These are phyloP conservation scores for Hypomontagnella monticulosa DNA, from an alignment of 495 filamentous ascomycete genomes.

Conservation along the genomic window DNA sequence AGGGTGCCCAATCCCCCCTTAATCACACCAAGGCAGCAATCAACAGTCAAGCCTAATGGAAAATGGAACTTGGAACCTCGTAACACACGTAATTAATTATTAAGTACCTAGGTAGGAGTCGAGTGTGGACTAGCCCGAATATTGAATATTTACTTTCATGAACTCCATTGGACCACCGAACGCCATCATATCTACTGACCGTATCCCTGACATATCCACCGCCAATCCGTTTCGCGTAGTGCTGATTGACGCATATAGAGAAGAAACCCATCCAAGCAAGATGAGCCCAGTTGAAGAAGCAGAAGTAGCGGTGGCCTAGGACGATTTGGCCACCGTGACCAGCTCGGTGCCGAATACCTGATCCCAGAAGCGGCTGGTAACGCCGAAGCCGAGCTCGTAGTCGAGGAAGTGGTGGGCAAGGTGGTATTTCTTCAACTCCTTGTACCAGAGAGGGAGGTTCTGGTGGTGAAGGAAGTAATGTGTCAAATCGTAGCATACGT, in stretches of 20 bases:
- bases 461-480: constrained; percentile 99
- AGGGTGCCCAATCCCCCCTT: too few species aligned
- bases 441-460: constrained; percentile 88
- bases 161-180: constrained; percentile 23
- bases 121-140: constrained; percentile 32
- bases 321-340: constrained; percentile 63
- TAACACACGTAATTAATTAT: constrained; percentile 26
- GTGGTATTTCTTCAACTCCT: constrained; percentile 93
- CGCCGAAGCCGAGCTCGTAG: constrained; percentile 97
- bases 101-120: constrained; percentile 31
- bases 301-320: constrained; percentile 48
- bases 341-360: constrained; percentile 89
- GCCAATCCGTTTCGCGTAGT: constrained; percentile 19
- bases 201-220: constrained; percentile 15
- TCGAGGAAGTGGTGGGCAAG: constrained; percentile 97
- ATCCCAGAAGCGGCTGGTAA: constrained; percentile 99
- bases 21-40: too few species aligned
- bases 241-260: constrained; percentile 8
- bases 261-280: not conserved
- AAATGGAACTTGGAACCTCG: not conserved
- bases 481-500: constrained; percentile 94
- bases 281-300: constrained; percentile 1
- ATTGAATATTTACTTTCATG: constrained; percentile 34
- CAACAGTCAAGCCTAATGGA: too few species aligned
- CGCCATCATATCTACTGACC: constrained; percentile 29